These are phyloP conservation scores for Penicillium mononematosum DNA, from an alignment of 495 filamentous ascomycete species.

Conservation along the genomic window DNA sequence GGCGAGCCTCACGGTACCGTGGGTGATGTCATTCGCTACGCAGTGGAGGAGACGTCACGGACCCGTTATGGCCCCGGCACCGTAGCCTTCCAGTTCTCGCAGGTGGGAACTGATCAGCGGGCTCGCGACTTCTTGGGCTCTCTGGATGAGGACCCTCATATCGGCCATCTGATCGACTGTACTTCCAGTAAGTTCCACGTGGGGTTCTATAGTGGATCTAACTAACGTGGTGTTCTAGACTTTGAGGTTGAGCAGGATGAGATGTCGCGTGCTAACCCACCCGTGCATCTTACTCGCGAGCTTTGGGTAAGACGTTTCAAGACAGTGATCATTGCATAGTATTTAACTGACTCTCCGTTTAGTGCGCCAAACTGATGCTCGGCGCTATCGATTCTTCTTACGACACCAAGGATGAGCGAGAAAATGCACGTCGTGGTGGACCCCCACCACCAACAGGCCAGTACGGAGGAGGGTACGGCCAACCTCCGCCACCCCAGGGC, in stretches of 20 bases:
- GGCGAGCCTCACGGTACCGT: slow-evolving; percentile 52
- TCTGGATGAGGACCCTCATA: slow-evolving; percentile 61
- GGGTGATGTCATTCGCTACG: slow-evolving; percentile 51
- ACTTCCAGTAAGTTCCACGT: slow-evolving; percentile 62
- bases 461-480: slow-evolving; percentile 8
- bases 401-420: slow-evolving; percentile 63
- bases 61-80: slow-evolving; percentile 52
- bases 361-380: slow-evolving; percentile 68
- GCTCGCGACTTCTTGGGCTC: slow-evolving; percentile 62
- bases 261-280: slow-evolving; percentile 55
- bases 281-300: slow-evolving; percentile 60
- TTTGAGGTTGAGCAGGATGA: slow-evolving; percentile 66
- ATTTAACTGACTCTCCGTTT: slow-evolving; percentile 8
- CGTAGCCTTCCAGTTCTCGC: slow-evolving; percentile 69
- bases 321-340: not conserved
- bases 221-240: slow-evolving; percentile 44
- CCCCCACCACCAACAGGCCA: slow-evolving; percentile 12
- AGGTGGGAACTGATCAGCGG: slow-evolving; percentile 67
- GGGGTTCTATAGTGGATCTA: slow-evolving; percentile 2
- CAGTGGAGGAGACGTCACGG: slow-evolving; percentile 44
- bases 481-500: slow-evolving; percentile 24
- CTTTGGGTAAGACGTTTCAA: slow-evolving; percentile 52
- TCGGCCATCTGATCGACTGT: slow-evolving; percentile 66
- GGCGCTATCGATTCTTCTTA: slow-evolving; percentile 67
- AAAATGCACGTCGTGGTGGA: slow-evolving; percentile 24